phyloP scores from a whole-genome alignment of 1,284 basidiomycete genomes.

The Amylostereum areolatum region DNA sequence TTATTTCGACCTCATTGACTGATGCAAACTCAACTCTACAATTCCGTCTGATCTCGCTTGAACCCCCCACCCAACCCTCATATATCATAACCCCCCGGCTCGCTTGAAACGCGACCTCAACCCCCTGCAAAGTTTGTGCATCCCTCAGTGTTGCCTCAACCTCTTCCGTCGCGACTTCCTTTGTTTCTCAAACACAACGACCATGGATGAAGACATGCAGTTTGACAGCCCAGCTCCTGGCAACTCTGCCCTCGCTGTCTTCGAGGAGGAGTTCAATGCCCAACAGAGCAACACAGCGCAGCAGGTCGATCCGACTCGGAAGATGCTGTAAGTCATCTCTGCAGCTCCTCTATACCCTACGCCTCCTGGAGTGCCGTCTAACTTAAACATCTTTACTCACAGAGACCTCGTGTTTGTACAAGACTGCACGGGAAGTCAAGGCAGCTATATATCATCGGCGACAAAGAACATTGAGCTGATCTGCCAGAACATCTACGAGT shows the following conservation, averaged over 20 bases:
- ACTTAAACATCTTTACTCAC: constrained; percentile 10
- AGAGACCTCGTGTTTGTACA: constrained; percentile 88
- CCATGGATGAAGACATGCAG: constrained; percentile 77
- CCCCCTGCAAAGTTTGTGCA: too few species aligned
- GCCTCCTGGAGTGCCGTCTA: constrained; percentile 6
- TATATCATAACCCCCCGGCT: too few species aligned
- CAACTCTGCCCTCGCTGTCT: constrained; percentile 20
- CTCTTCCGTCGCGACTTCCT: constrained; percentile 9
- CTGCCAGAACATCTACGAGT: constrained; percentile 93
- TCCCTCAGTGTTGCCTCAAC: too few species aligned
- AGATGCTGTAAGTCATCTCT: constrained; percentile 62
- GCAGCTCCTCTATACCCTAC: constrained; percentile 2
- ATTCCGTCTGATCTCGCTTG: too few species aligned
- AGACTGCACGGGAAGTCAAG: constrained; percentile 88
- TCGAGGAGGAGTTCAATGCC: constrained; percentile 29
- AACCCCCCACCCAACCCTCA: too few species aligned
- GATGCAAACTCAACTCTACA: too few species aligned
- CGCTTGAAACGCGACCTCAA: too few species aligned
- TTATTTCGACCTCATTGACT: too few species aligned
- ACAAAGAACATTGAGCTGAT: constrained; percentile 98
- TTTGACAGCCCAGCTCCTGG: constrained; percentile 32
- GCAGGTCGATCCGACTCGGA: constrained; percentile 36
- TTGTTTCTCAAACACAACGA: constrained; percentile 11
- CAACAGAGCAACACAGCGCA: constrained; percentile 27
- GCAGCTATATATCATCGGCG: constrained; percentile 83